Conservation (phyloP, 306 rosid species). For the Biancaea sappan region DNA sequence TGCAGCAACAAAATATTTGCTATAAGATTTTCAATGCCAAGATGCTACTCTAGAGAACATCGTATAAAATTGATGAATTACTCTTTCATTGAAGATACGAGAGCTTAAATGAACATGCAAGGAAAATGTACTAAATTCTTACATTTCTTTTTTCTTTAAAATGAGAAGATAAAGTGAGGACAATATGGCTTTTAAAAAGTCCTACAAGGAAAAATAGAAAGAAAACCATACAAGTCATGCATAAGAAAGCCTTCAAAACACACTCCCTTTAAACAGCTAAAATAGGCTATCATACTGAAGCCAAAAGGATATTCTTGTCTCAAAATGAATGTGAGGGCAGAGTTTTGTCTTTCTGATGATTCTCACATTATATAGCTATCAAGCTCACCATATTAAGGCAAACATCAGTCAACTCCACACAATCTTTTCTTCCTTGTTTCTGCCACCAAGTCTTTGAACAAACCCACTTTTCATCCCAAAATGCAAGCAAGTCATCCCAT, state of each 20-base stretch:
- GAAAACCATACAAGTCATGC: conserved; percentile 2
- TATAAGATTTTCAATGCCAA: conserved; percentile 13
- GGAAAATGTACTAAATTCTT: neutral
- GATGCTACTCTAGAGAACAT: conserved; percentile 30
- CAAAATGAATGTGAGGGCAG: neutral
- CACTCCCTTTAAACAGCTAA: conserved; percentile 26
- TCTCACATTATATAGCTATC: neutral
- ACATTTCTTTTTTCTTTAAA: neutral
- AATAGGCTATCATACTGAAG: neutral
- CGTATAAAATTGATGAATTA: conserved; percentile 2
- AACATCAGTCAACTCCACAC: neutral
- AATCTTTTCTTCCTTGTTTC: neutral
- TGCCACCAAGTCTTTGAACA: neutral
- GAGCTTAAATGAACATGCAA: neutral
- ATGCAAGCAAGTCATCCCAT: neutral
- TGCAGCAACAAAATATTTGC: conserved; percentile 45
- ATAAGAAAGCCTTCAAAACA: conserved; percentile 11
- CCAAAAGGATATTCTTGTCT: conserved; percentile 9
- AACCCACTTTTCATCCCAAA: neutral
- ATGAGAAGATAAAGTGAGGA: neutral
- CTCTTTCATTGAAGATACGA: neutral
- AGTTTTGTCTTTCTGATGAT: conserved; percentile 12
- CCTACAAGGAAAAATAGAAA: conserved; percentile 6
- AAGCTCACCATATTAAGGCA: neutral
- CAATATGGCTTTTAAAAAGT: conserved; percentile 15